Conservation (phyloP, 768 basidiomycete genomes). For the Mycena sanguinolenta region DNA sequence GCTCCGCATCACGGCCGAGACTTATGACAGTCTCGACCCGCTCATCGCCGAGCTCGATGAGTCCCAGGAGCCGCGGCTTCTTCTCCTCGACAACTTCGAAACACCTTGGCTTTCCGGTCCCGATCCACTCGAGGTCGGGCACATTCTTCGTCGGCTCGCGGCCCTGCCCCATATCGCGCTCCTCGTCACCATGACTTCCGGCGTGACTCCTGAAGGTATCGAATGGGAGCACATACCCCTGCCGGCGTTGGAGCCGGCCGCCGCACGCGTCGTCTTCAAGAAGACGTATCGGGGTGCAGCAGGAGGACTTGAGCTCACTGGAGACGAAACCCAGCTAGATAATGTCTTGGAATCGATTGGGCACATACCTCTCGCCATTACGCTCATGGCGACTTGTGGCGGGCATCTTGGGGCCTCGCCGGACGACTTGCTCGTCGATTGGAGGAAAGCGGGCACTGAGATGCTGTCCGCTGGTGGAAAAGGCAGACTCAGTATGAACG, state of each 20-base stretch:
- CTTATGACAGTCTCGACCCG: slow-evolving; percentile 31
- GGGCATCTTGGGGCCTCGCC: slow-evolving; percentile 5
- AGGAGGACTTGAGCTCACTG: neutral
- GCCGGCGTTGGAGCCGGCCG: neutral
- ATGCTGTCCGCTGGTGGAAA: slow-evolving; percentile 16
- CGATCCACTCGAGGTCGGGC: slow-evolving; percentile 38
- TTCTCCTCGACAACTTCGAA: slow-evolving; percentile 58
- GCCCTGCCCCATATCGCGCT: slow-evolving; percentile 45
- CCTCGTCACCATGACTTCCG: slow-evolving; percentile 51
- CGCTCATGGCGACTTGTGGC: slow-evolving; percentile 47
- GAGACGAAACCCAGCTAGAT: slow-evolving; percentile 20
- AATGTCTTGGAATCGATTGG: slow-evolving; percentile 39
- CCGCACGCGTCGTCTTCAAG: slow-evolving; percentile 40
- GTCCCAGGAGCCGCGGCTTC: slow-evolving; percentile 40
- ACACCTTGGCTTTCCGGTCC: slow-evolving; percentile 49
- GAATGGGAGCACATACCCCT: slow-evolving; percentile 36
- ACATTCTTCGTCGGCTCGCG: slow-evolving; percentile 42
- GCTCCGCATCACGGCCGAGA: neutral
- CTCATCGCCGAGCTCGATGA: slow-evolving; percentile 41
- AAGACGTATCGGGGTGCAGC: slow-evolving; percentile 36
- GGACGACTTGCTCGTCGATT: neutral
- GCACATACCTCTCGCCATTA: slow-evolving; percentile 49
- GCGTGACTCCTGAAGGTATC: slow-evolving; percentile 42
- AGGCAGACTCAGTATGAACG: slow-evolving; percentile 15
- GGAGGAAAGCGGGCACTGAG: slow-evolving; percentile 8